Evolutionary conservation across 257 asterid species (phyloP), one percentile per base, ranked within the genome.

Genomic region (Eustoma russellianum): DNA sequence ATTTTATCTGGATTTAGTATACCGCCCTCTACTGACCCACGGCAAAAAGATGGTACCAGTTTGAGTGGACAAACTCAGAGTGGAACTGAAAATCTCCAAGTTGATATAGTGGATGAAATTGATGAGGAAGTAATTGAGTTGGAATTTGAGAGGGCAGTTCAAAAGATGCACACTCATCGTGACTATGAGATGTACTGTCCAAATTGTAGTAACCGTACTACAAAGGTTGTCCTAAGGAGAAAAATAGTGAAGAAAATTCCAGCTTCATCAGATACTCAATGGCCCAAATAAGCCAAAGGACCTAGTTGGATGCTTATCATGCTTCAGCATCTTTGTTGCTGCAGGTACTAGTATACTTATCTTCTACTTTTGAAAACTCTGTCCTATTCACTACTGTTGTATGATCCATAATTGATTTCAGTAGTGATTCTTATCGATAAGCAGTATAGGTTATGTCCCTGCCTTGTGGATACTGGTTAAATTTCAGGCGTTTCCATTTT

Each of bases 221-320:
- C 93, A 0, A 85, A 72, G 61, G 95, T 86, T 17, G 47, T 78
- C 55, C 83, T 86, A 17, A 79, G 88, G 55, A 77, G 53, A 57
- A 77, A 41, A 46, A 53, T 50, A n/a, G 60, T 43, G 28, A 18
- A 8, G 35, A 46, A 16, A 46, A 9, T 50, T 17, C 50, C 15
- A 11, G 28, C 34, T 41, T 30, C 48, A 11, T 7, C 47, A 13
- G 53, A 16, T 5, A 28, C 13, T 6, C 35, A 9, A 41, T 6
- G 51, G 28, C 3, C 30, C 30, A 24, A n/a, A 24, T 24, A 40
- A 50, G 11, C 33, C 59, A 35, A 55, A 5, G 30, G 70, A 69
- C 33, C 60, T 76, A 33, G 15, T 80, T 14, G 91, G 94, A 41
- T 86, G 95, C 66, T 62, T 74, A 28, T 59, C 80, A 7, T 86